These are phyloP conservation scores for Pulveroboletus ravenelii DNA, from an alignment of 768 basidiomycete genomes.

Conservation along the genomic window DNA sequence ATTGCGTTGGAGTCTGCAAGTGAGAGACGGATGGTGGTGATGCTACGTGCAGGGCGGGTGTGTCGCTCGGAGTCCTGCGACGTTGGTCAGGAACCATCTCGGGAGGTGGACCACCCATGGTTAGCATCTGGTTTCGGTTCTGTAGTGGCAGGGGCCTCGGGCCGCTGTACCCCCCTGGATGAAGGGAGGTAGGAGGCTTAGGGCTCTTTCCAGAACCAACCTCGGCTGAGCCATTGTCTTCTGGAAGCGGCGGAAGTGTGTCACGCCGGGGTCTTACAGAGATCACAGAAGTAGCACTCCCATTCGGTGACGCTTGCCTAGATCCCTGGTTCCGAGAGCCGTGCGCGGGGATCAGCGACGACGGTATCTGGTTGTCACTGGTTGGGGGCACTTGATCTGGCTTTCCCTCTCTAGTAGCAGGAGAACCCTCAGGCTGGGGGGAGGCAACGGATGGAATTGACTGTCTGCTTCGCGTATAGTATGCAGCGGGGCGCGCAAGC, in stretches of 20 bases:
- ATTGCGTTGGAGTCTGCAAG: slow-evolving; percentile 5
- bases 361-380: slow-evolving; percentile 12
- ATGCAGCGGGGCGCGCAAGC: slow-evolving; percentile 39
- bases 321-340: slow-evolving; percentile 6
- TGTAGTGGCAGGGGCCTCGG: slow-evolving; percentile 17
- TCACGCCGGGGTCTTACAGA: slow-evolving; percentile 23
- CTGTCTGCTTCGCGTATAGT: slow-evolving; percentile 20
- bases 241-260: slow-evolving; percentile 40
- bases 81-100: slow-evolving; percentile 6
- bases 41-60: slow-evolving; percentile 7
- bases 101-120: slow-evolving; percentile 5
- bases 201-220: slow-evolving; percentile 17
- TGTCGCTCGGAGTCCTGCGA: slow-evolving; percentile 12
- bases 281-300: slow-evolving; percentile 3
- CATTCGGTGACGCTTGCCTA: slow-evolving; percentile 3
- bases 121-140: slow-evolving; percentile 10
- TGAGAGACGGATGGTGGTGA: slow-evolving; percentile 3
- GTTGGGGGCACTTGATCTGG: slow-evolving; percentile 2
- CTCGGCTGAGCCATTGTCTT: slow-evolving; percentile 20
- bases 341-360: slow-evolving; percentile 23
- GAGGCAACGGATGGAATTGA: slow-evolving; percentile 11
- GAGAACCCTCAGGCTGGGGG: slow-evolving; percentile 10
- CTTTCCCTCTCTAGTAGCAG: slow-evolving; percentile 8
- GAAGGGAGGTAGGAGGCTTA: slow-evolving; percentile 39
- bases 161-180: slow-evolving; percentile 32